Conservation (phyloP, 306 rosid species). For the Gastrolobium bilobum region DNA sequence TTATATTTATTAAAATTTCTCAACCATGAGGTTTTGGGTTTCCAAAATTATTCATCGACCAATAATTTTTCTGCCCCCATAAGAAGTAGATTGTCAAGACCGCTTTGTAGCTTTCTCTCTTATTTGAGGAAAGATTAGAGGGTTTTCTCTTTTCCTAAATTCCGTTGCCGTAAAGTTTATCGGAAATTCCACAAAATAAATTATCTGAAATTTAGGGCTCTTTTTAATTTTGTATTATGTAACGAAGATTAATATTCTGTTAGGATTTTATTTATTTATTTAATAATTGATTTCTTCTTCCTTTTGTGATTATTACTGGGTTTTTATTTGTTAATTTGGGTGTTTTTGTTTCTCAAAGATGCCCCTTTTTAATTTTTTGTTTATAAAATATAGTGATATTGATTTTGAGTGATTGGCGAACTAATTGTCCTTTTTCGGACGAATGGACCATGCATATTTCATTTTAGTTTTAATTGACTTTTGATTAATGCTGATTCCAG, state of each 20-base stretch:
- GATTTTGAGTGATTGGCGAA: constrained; percentile 17
- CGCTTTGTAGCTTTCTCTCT: neutral
- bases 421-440: neutral
- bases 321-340: constrained; percentile 10
- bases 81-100: neutral
- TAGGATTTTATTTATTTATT: neutral
- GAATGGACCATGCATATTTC: constrained; percentile 5
- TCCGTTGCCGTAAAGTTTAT: constrained; percentile 11
- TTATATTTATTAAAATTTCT: neutral
- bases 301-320: constrained; percentile 25
- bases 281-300: constrained; percentile 10
- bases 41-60: constrained; percentile 6
- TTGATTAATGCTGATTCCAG: constrained; percentile 61
- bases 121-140: constrained; percentile 8
- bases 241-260: constrained; percentile 10
- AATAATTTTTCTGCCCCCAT: neutral
- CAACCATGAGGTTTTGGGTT: constrained; percentile 3
- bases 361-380: neutral
- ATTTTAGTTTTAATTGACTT: constrained; percentile 40
- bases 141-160: constrained; percentile 36
- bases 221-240: constrained; percentile 3
- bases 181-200: constrained; percentile 1
- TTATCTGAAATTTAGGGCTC: constrained; percentile 6
- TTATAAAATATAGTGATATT: neutral
- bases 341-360: neutral